Evolutionary conservation across 345 rosid genomes (phyloP), one percentile per base, ranked within the genome.

Genomic region (Brassica carinata): DNA sequence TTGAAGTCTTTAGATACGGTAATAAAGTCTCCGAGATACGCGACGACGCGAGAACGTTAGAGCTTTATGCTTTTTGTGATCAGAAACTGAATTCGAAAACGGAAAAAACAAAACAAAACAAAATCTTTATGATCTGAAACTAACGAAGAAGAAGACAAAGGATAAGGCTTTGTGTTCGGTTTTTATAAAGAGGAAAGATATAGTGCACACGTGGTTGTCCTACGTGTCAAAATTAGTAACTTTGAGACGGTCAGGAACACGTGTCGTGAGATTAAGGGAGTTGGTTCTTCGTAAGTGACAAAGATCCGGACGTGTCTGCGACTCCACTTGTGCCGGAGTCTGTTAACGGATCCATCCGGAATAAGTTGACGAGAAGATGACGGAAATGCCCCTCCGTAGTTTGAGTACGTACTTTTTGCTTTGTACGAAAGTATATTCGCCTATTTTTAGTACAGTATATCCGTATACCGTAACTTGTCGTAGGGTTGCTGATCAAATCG

Each of bases 11-110:
- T 67, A 79, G 80, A 77, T 76, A 75, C 83, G 79, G 31, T 51
- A 66, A 79, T 86, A 74, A 85, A 81, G 81, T 79, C 36, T 65
- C 88, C 83, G 82, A 84, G 81, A 84, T 79, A 86, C 86, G 89
- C 86, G 80, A 87, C 82, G 82, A 76, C 67, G 53, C 67, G 77
- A 80, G 59, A 81, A 82, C 89, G 82, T 83, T 67, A 86, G 6
- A 7, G 64, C 59, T 62, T 75, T 51, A 17, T 74, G 48, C 64
- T 69, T 75, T 68, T 69, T 75, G 17, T 17, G 67, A 81, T 64
- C 67, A 57, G 23, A 19, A 51, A 51, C 6, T 14, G 11, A 48
- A 40, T 8, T 36, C 31, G 43, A 13, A 45, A 45, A 80, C 33
- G 15, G 64, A 59, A 67, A 11, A 34, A 5, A 7, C 57, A 65